A percentile compares a stretch with the other conserved stretches of the same genome.
These are phyloP conservation scores for Lactarius evosmus DNA, from an alignment of 768 basidiomycete genomes.

Conservation along the genomic window DNA sequence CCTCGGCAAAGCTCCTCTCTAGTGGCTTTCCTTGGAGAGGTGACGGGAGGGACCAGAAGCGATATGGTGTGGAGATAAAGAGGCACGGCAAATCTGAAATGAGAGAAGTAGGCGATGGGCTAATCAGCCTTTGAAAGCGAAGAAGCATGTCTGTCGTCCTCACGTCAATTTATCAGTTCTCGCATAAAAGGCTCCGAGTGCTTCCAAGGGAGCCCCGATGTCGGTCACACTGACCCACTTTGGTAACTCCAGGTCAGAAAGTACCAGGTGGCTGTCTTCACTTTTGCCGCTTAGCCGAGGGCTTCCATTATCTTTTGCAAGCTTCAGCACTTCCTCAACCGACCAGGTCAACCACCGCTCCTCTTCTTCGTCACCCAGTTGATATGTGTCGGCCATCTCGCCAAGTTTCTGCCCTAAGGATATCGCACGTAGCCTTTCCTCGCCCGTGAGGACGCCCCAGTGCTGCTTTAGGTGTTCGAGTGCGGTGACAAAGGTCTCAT, in stretches of 20 bases:
- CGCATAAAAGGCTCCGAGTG: slow-evolving; percentile 60
- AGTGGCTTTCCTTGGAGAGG: slow-evolving; percentile 30
- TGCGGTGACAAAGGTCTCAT: slow-evolving; percentile 28
- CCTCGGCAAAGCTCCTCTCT: slow-evolving; percentile 60
- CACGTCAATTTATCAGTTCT: slow-evolving; percentile 55
- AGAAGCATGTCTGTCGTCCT: slow-evolving; percentile 28
- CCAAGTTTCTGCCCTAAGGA: slow-evolving; percentile 46
- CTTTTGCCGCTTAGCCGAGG: slow-evolving; percentile 5
- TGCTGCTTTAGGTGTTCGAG: slow-evolving; percentile 32
- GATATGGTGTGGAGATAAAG: slow-evolving; percentile 66
- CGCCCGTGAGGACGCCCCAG: slow-evolving; percentile 32
- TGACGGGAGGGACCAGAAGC: slow-evolving; percentile 48
- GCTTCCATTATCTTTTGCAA: slow-evolving; percentile 38
- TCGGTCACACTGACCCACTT: slow-evolving; percentile 58
- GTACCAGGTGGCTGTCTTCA: slow-evolving; percentile 26
- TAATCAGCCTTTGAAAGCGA: slow-evolving; percentile 22
- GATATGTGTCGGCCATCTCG: slow-evolving; percentile 39
- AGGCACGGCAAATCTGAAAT: slow-evolving; percentile 54
- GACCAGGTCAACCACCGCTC: slow-evolving; percentile 44
- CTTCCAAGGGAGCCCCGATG: slow-evolving; percentile 65
- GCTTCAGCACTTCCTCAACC: slow-evolving; percentile 42
- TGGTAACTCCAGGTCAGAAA: slow-evolving; percentile 53
- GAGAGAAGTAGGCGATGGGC: not conserved
- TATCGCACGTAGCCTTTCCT: slow-evolving; percentile 45
- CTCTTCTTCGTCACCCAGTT: slow-evolving; percentile 38